Evolutionary conservation across 306 rosid species (phyloP), one percentile per base, ranked within the genome.

Genomic region (Citrullus colocynthis): DNA sequence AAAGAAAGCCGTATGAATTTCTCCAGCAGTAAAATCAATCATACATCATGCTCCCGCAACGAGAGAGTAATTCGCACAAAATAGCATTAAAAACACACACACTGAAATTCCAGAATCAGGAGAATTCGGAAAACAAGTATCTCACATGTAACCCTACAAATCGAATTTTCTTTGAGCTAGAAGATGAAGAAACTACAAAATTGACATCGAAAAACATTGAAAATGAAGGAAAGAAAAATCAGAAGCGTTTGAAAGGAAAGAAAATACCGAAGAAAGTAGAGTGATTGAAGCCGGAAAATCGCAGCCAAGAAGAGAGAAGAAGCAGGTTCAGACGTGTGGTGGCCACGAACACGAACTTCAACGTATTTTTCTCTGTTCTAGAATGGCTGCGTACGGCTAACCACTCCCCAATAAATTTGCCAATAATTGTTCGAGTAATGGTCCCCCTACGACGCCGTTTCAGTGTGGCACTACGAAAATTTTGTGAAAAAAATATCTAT

Each of bases 291-390:
- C 7, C 75, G 77, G 79, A 72, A 70, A 52, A 81, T 77, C 37
- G 36, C 44, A 20, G 76, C 20, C 14, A 58, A 44, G 20, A 66
- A 71, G 36, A 45, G 75, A n/a, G 76, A 39, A 24, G 60, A 39
- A 73, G 59, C 21, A 13, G 58, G 21, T 48, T 79, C 34, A 78
- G 86, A 76, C 88, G 88, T 85, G 91, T 90, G 94, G 89, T 64
- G 16, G 76, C 71, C 91, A 89, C 91, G 74, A 65, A 72, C 83
- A 79, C 51, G 2, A 52, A 52, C 8, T 52, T 52, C 8, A 0
- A 5, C 57, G 20, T 15, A 52, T 52, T 52, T 52, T 52, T 52
- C 57, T 6, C 57, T 16, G 7, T 6, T 52, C 57, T 16, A 52
- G 8, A 16, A 52, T 52, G 9, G 57, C 57, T 16, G 57, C n/a